These are phyloP conservation scores for Sugiyamaella americana DNA, from an alignment of 805 yeast genomes.

Conservation along the genomic window DNA sequence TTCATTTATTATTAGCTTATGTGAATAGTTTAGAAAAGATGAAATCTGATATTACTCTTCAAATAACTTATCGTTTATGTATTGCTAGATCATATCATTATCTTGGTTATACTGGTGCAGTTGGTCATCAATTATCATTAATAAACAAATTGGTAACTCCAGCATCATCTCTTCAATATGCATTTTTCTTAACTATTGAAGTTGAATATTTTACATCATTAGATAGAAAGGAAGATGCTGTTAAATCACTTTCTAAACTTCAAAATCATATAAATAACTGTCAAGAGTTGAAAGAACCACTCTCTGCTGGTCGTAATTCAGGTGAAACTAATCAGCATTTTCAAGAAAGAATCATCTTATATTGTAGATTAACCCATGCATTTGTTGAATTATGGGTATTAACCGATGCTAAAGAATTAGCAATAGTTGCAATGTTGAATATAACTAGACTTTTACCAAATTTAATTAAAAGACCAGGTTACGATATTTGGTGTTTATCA, in stretches of 20 bases:
- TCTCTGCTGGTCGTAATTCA: conserved; percentile 1
- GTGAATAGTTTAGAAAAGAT: neutral
- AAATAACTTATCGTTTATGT: neutral
- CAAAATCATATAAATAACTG: neutral
- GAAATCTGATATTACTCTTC: neutral
- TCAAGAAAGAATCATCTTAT: conserved; percentile 1
- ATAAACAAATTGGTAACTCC: neutral
- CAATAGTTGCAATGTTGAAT: conserved; percentile 8
- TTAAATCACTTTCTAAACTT: neutral
- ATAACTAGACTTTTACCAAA: conserved; percentile 10
- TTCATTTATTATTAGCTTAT: neutral
- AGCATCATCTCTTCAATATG: neutral
- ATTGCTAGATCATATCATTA: neutral
- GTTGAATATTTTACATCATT: neutral
- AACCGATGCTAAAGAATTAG: conserved; percentile 9
- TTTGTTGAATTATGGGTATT: neutral
- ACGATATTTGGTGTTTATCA: conserved; percentile 8
- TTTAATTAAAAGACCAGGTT: conserved; percentile 1
- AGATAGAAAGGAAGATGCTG: neutral
- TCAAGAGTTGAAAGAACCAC: neutral
- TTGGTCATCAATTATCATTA: neutral
- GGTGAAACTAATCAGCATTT: neutral
- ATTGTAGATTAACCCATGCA: neutral
- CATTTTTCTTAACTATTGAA: neutral
- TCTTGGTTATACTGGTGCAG: neutral